A percentile compares a stretch with the other conserved stretches of the same genome.
Evolutionary conservation across 768 basidiomycete genomes (phyloP).

Genomic region (Rhizopogon salebrosus): DNA sequence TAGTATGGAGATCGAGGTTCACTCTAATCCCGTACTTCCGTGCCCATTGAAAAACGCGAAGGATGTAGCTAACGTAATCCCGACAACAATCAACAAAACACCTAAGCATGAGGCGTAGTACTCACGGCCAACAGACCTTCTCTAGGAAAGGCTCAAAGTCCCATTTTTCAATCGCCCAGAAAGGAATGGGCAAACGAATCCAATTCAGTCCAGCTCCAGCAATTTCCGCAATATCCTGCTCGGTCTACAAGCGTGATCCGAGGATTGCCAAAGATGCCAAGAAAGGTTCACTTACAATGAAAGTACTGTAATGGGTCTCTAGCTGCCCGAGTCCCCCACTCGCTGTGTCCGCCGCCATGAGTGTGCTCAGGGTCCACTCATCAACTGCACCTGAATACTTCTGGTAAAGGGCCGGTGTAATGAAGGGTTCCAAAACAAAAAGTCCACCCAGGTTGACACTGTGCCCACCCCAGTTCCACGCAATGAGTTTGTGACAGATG

Average conservation of each 20-base stretch:
- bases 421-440: slow-evolving; percentile 78
- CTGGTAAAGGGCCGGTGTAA: slow-evolving; percentile 59
- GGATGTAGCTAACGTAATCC: slow-evolving; percentile 49
- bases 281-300: slow-evolving; percentile 52
- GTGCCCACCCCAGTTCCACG: background rate
- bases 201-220: slow-evolving; percentile 86
- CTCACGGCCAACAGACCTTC: slow-evolving; percentile 69
- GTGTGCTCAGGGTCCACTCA: slow-evolving; percentile 62
- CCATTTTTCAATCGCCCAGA: slow-evolving; percentile 82
- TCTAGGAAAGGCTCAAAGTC: slow-evolving; percentile 72
- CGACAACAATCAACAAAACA: background rate
- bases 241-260: slow-evolving; percentile 49
- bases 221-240: slow-evolving; percentile 85
- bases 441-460: slow-evolving; percentile 72
- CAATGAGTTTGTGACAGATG: background rate
- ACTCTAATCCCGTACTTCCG: slow-evolving; percentile 89
- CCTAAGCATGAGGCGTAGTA: slow-evolving; percentile 5
- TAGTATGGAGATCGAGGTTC: slow-evolving; percentile 72
- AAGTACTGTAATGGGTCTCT: slow-evolving; percentile 75
- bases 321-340: slow-evolving; percentile 62
- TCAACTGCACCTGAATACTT: slow-evolving; percentile 52
- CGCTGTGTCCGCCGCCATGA: slow-evolving; percentile 62
- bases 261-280: background rate
- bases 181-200: slow-evolving; percentile 75
- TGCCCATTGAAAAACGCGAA: slow-evolving; percentile 74